Percentiles rank a stretch among this genome's conserved stretches.
Conservation (phyloP, 768 basidiomycete genomes). For the Kwoniella sp. region DNA sequence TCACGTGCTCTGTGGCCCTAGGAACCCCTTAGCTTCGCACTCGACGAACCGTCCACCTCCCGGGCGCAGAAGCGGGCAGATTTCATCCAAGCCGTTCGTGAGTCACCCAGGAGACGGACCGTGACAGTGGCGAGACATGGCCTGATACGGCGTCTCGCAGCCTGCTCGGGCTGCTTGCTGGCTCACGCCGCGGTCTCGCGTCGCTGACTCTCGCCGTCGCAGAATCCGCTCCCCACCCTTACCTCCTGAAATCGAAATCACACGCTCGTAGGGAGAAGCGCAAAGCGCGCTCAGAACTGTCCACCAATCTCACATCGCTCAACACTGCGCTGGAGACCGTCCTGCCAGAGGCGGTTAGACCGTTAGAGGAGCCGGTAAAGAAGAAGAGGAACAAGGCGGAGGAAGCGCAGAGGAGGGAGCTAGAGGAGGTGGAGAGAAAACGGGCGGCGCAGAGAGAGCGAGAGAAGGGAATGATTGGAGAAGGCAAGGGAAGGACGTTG, state of each 20-base stretch:
- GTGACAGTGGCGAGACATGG: too few species aligned
- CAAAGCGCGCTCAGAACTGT: conserved; percentile 35
- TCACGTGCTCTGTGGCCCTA: not conserved
- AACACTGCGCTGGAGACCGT: conserved; percentile 17
- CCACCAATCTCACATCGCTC: conserved; percentile 26
- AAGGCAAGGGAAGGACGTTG: conserved; percentile 44
- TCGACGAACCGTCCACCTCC: not conserved
- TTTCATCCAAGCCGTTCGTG: conserved; percentile 4
- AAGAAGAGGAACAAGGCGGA: conserved; percentile 4
- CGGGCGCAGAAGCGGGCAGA: conserved; percentile 1
- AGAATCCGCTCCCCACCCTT: conserved; percentile 29
- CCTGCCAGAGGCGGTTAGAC: not conserved
- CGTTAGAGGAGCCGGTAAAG: not conserved
- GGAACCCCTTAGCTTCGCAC: conserved; percentile 1
- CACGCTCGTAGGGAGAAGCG: conserved; percentile 39
- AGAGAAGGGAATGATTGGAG: conserved; percentile 32
- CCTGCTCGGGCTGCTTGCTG: too few species aligned
- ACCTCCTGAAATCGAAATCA: conserved; percentile 31
- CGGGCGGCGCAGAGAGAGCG: conserved; percentile 8
- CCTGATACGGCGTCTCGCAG: too few species aligned
- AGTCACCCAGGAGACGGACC: not conserved
- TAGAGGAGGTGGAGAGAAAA: conserved; percentile 10
- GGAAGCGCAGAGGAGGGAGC: conserved; percentile 8
- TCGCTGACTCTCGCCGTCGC: too few species aligned
- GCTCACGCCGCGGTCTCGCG: too few species aligned